Conservation (phyloP, 2,329 filamentous ascomycete genomes). For the Fusarium decemcellulare region DNA sequence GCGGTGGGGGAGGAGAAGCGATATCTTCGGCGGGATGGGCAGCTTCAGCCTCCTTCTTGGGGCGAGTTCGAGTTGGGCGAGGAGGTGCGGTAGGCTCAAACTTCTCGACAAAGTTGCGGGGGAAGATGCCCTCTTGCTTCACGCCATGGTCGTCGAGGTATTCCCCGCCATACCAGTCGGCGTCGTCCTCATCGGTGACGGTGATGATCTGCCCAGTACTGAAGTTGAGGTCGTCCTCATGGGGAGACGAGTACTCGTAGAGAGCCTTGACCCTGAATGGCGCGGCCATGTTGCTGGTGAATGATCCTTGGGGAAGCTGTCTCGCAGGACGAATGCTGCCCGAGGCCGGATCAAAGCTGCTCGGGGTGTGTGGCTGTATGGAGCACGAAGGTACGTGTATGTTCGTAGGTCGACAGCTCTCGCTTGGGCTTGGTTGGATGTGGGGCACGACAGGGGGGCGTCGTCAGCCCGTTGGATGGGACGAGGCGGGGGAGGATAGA, state of each 20-base stretch:
- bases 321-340: slow-evolving; percentile 47
- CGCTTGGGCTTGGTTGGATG: slow-evolving; percentile 46
- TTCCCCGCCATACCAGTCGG: slow-evolving; percentile 93
- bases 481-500: slow-evolving; percentile 39
- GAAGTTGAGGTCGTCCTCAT: slow-evolving; percentile 97
- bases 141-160: slow-evolving; percentile 83
- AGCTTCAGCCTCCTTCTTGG: slow-evolving; percentile 69
- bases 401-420: slow-evolving; percentile 46
- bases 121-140: slow-evolving; percentile 90
- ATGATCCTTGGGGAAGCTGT: slow-evolving; percentile 45
- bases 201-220: slow-evolving; percentile 89
- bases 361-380: slow-evolving; percentile 45
- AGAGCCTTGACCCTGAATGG: slow-evolving; percentile 96
- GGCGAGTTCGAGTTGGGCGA: slow-evolving; percentile 81
- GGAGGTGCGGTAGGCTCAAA: slow-evolving; percentile 93
- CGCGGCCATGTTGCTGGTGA: slow-evolving; percentile 72
- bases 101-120: slow-evolving; percentile 96
- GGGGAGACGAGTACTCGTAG: slow-evolving; percentile 92
- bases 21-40: slow-evolving; percentile 54
- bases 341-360: slow-evolving; percentile 46
- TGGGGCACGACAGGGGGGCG: slow-evolving; percentile 49
- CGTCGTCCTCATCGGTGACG: slow-evolving; percentile 92
- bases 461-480: slow-evolving; percentile 49
- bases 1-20: slow-evolving; percentile 53
- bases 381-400: slow-evolving; percentile 39